Percentiles rank a stretch among this genome's conserved stretches.
These are phyloP conservation scores for Knoxia roxburghii DNA, from an alignment of 257 asterid genomes.

Conservation along the genomic window DNA sequence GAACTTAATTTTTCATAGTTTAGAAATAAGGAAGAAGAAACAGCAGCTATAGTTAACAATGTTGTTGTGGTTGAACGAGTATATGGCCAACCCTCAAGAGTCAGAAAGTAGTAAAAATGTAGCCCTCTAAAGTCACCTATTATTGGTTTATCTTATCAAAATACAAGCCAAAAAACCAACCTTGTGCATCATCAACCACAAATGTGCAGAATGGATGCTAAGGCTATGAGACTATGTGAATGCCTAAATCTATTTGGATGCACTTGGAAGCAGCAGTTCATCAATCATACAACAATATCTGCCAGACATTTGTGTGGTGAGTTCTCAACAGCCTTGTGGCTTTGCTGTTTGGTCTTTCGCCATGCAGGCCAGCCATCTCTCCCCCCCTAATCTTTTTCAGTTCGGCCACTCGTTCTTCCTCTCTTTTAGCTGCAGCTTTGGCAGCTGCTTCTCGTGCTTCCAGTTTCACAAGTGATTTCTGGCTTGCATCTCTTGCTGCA, in stretches of 20 bases:
- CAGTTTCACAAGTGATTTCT: conserved; percentile 51
- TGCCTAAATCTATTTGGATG: not conserved
- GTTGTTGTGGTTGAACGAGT: no score
- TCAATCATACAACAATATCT: not conserved
- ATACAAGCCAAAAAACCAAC: no score
- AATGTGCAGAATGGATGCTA: no score
- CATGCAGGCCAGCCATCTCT: conserved; percentile 79
- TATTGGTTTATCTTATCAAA: no score
- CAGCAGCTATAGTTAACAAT: no score
- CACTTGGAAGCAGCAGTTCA: not conserved
- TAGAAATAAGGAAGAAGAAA: no score
- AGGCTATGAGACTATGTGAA: no score
- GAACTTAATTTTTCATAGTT: no score
- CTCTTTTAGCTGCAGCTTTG: conserved; percentile 54
- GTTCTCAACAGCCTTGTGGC: conserved; percentile 13
- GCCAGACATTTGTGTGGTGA: not conserved
- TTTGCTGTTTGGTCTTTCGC: conserved; percentile 39
- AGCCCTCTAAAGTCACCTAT: no score
- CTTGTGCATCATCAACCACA: no score
- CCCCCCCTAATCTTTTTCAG: conserved; percentile 65
- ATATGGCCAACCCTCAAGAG: no score
- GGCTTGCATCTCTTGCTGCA: conserved; percentile 46
- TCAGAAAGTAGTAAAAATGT: no score
- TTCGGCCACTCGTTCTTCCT: conserved; percentile 67
- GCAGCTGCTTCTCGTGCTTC: conserved; percentile 69